Conservation (phyloP, 805 yeast genomes). For the Saccharomycopsis sp. region DNA sequence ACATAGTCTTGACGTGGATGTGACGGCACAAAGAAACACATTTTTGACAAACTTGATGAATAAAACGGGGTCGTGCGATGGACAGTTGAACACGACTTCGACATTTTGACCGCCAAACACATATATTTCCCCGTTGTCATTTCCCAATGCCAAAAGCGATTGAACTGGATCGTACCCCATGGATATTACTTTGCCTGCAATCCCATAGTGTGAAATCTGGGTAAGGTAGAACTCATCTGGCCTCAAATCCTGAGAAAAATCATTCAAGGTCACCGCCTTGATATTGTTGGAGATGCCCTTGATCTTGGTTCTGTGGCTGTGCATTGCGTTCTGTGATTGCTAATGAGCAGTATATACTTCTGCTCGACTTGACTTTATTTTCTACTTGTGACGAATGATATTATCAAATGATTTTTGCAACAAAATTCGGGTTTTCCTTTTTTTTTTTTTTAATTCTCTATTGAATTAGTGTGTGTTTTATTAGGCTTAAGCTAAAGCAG, state of each 20-base stretch:
- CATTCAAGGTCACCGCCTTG: conserved; percentile 22
- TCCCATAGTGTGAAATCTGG: conserved; percentile 36
- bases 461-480: too few relatives aligned
- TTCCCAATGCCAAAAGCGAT: conserved; percentile 72
- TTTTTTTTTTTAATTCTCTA: neutral
- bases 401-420: neutral
- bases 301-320: conserved; percentile 22
- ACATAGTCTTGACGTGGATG: conserved; percentile 48
- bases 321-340: neutral
- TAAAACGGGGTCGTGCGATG: conserved; percentile 41
- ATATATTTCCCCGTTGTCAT: conserved; percentile 59
- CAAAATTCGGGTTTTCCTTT: neutral
- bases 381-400: neutral
- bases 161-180: conserved; percentile 84
- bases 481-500: too few relatives aligned
- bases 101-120: conserved; percentile 82
- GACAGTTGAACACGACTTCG: conserved; percentile 51
- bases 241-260: conserved; percentile 26
- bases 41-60: conserved; percentile 67
- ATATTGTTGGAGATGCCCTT: conserved; percentile 21
- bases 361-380: neutral
- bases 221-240: conserved; percentile 24
- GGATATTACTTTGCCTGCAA: conserved; percentile 55
- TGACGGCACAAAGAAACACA: conserved; percentile 67
- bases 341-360: neutral